Evolutionary conservation across 1,284 basidiomycete genomes (phyloP), one percentile per base, ranked within the genome.

Genomic region (Ustilago trichophora): DNA sequence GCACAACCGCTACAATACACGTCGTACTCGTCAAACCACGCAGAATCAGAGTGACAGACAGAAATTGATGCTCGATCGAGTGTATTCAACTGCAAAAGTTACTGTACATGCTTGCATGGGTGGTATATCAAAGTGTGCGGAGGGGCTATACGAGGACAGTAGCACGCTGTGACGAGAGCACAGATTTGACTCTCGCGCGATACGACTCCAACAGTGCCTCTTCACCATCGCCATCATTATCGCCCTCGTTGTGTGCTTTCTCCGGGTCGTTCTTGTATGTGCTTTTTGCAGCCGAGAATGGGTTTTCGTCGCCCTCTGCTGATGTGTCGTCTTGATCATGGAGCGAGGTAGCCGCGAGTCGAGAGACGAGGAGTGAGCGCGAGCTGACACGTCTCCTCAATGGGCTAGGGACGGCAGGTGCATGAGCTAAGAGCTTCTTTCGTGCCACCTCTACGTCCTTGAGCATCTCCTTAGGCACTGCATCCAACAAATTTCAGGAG

Each of bases 331-430:
- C n/a, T n/a, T n/a, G n/a, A n/a, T n/a, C 12, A n/a, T 26, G 6
- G 31, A 64, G 31, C 18, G 49, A 43, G 5, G 62, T 40, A 6
- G 41, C 41, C 26, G 42, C 55, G 22, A 65, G 33, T 16, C 47
- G 42, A n/a, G 33, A 42, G 0, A 51, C 62, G 1, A 65, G 24
- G 8, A 55, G n/a, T 18, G 43, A 51, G 12, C 47, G 34, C 1
- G 54, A 54, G 38, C 54, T 62, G 6, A 51, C 43, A 16, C 53
- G 42, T 11, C 52, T 25, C 6, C 70, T 33, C 3, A 72, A 38
- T 6, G 70, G 70, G 33, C 70, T 72, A 0, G 70, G 43, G 3
- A 65, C 57, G 10, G 55, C 54, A 3, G 70, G 70, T 13, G 70
- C 70, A 26, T 72, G 62, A 12, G 24, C 58, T 0, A 69, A 44